These are phyloP conservation scores for Arthrobotrys megalospora DNA, from an alignment of 2,329 filamentous ascomycete genomes.

Conservation along the genomic window DNA sequence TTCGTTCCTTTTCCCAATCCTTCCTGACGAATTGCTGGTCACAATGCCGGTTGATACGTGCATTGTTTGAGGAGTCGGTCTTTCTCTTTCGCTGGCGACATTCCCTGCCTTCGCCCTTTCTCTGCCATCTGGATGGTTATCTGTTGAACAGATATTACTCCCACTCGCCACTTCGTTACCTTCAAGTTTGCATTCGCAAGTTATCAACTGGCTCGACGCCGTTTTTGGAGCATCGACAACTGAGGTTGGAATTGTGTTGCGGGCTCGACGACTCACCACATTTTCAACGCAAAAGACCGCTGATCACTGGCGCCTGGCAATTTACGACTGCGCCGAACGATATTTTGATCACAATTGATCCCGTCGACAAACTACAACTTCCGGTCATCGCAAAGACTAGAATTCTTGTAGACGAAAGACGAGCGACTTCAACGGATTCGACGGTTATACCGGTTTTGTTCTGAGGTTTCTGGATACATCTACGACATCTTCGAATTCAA, in stretches of 20 bases:
- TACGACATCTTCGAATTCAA: constrained; percentile 23
- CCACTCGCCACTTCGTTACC: constrained; percentile 21
- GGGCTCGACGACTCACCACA: constrained; percentile 46
- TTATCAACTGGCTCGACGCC: constrained; percentile 24
- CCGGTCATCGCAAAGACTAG: constrained; percentile 1
- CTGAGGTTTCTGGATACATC: constrained; percentile 23
- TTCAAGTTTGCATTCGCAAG: constrained; percentile 10
- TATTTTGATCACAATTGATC: constrained; percentile 48
- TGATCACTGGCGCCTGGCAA: constrained; percentile 14
- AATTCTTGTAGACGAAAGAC: neutral
- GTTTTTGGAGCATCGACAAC: constrained; percentile 13
- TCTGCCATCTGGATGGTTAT: constrained; percentile 41
- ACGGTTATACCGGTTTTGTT: neutral
- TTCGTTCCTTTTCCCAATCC: constrained; percentile 9
- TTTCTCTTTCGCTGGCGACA: constrained; percentile 42
- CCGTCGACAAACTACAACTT: constrained; percentile 1
- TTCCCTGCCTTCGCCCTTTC: constrained; percentile 10
- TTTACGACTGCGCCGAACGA: constrained; percentile 8
- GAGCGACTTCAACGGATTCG: neutral
- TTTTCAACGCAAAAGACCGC: constrained; percentile 61
- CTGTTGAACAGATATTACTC: constrained; percentile 57
- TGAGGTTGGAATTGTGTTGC: constrained; percentile 49
- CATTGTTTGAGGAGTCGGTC: constrained; percentile 42
- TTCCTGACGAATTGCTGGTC: constrained; percentile 45
- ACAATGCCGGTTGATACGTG: constrained; percentile 36